Percentiles rank a stretch among this genome's conserved stretches.
These are phyloP conservation scores for Cercis canadensis DNA, from an alignment of 306 rosid genomes.

Conservation along the genomic window DNA sequence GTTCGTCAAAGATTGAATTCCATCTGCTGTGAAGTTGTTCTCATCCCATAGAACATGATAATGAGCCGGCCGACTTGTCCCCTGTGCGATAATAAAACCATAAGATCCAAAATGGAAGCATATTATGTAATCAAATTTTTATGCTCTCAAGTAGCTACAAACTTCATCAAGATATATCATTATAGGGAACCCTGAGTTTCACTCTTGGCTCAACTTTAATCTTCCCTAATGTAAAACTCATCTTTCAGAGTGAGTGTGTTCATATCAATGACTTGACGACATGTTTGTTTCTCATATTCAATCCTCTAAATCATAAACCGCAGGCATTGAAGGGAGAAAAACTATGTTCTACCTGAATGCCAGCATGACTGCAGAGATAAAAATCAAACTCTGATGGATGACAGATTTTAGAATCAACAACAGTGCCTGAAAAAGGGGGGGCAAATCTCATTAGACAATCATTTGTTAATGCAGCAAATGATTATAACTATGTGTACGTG, in stretches of 20 bases:
- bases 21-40: conserved; percentile 89
- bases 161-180: conserved; percentile 3
- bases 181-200: not conserved
- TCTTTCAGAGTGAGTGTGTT: too few species aligned
- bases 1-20: conserved; percentile 86
- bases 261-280: too few species aligned
- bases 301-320: not conserved
- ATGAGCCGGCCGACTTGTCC: conserved; percentile 94
- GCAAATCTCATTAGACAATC: not conserved
- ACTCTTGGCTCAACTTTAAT: conserved; percentile 15
- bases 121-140: conserved; percentile 2
- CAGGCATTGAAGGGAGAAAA: not conserved
- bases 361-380: conserved; percentile 96
- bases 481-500: not conserved
- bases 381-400: conserved; percentile 94
- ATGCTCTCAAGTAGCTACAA: conserved; percentile 3
- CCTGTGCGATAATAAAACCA: conserved; percentile 49
- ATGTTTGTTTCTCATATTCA: conserved; percentile 1
- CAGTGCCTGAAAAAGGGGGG: conserved; percentile 67
- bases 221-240: not conserved
- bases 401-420: conserved; percentile 85
- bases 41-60: conserved; percentile 97
- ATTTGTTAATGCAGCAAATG: not conserved
- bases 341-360: conserved; percentile 67
- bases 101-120: conserved; percentile 12